Base-by-base conservation (phyloP, 331 rosid species). In the Rhamnella rubrinervis region DNA sequence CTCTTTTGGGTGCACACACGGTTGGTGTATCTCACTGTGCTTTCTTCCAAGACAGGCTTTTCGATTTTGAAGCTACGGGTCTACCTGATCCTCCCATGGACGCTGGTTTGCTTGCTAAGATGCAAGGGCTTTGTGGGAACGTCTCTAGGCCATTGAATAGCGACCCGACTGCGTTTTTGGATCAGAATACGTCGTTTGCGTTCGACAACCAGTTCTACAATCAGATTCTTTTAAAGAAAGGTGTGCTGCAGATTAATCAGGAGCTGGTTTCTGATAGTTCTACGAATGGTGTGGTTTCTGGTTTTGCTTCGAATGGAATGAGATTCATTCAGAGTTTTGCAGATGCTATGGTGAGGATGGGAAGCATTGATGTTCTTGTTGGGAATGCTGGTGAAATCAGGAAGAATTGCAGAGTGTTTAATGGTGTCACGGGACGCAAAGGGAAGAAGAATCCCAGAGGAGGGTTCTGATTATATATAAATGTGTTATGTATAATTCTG, bases 1-100 rank as follows among this genome's bases (percentile, higher is more conserved):
- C 84, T 4, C 85, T 87, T 17, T 62, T 87, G 41, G 92, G 92
- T 2, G 87, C 83, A 0, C 92, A 87, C 64, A 84, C 92, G 0
- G 78, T 87, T 55, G 89, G 89, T 7, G 37, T 80, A 7, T 68
- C 62, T 1, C 89, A 84, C 19, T 82, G 92, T 46, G 63, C 7
- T 13, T 84, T 84, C 78, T 67, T 87, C 6, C 0, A 9, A 0
- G 11, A 52, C 3, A 74, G 84, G 74, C 78, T 87, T 23, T 77
- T 77, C 0, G 60, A 77, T 15, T 76, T 71, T 28, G 44, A 61
- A 55, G 82, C 72, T 23, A 53, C 67, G 0, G 71, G 72, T 25
- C 16, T 41, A 15, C 70, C 75, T 4, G 81, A 82, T 59, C 68
- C 80, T 10, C 8, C 61, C 0, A 79, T 87, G 87, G 89, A 82